These are phyloP conservation scores for Saccharomyces pastorianus DNA, from an alignment of 1,139 yeast genomes.

Conservation along the genomic window DNA sequence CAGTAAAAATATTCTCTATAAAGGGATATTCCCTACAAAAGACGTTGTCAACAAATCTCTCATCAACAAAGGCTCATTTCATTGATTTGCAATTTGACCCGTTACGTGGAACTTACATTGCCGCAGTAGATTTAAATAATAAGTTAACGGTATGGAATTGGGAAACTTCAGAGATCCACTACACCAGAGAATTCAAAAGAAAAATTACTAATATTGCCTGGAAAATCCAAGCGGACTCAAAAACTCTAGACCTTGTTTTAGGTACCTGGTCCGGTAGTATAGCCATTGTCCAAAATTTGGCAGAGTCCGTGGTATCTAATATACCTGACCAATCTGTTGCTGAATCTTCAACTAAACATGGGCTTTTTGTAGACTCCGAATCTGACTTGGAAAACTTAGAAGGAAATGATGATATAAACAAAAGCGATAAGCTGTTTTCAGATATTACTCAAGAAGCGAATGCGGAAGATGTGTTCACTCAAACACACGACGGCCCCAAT, in stretches of 20 bases:
- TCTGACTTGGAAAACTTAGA: constrained; percentile 25
- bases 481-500: constrained; percentile 10
- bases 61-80: constrained; percentile 28
- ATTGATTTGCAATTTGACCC: constrained; percentile 55
- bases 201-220: constrained; percentile 31
- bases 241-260: constrained; percentile 28
- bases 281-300: constrained; percentile 34
- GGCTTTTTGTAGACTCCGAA: constrained; percentile 23
- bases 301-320: constrained; percentile 15
- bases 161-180: constrained; percentile 27
- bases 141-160: constrained; percentile 52
- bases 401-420: constrained; percentile 14
- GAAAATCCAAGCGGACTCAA: constrained; percentile 19
- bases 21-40: constrained; percentile 19
- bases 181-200: constrained; percentile 23
- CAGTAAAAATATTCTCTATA: constrained; percentile 25
- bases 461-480: constrained; percentile 23
- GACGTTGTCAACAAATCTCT: constrained; percentile 26
- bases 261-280: constrained; percentile 54
- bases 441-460: constrained; percentile 28
- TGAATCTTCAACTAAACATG: constrained; percentile 6
- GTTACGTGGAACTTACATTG: constrained; percentile 45
- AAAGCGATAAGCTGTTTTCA: background rate
- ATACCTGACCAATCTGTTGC: constrained; percentile 1
- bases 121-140: constrained; percentile 44